Evolutionary conservation across 202 grass and related monocot genomes (phyloP), one percentile per base, ranked within the genome.

Genomic region (Sporobolus alterniflorus): DNA sequence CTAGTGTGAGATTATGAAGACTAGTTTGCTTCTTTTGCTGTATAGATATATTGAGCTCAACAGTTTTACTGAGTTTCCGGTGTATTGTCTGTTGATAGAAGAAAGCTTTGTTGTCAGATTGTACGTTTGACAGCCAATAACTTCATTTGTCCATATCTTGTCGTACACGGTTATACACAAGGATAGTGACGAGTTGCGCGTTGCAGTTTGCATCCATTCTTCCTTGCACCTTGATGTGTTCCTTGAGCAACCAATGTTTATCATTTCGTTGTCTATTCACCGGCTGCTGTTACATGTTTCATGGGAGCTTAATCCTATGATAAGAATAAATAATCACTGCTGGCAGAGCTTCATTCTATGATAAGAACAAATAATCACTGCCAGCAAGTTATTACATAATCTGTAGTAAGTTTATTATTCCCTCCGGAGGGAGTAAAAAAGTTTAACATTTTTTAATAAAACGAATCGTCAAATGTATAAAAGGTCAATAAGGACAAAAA

Each of bases 41-140:
- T 93, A 77, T 74, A 84, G 84, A 82, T 90, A 79, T 78, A 32
- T 55, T 55, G 71, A 52, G 71, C 24, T 81, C 47, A 31, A 64
- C 32, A 22, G 34, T 73, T 29, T 41, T 63, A 21, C 60, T 49
- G 46, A 64, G 39, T 75, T n/a, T 66, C 33, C 29, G 4, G 25
- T 76, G 47, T 69, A 21, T 66, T 42, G n/a, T 67, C 24, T 82
- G 77, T 87, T 80, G 33, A 75, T 84, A 73, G 32, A 64, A 73
- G 32, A 64, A 71, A 67, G 50, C 11, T 77, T 67, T 55, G 9
- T 67, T 55, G 9, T 73, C 73, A 75, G 79, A 85, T 31, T 74
- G 66, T 81, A 74, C 70, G 75, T 29, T 80, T 66, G 6, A 67
- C 7, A 64, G 43, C 59, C 22, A 71, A 36, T 64, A 57, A 32